phyloP scores from a whole-genome alignment of 768 basidiomycete genomes.

The Asterophora lycoperdoides region DNA sequence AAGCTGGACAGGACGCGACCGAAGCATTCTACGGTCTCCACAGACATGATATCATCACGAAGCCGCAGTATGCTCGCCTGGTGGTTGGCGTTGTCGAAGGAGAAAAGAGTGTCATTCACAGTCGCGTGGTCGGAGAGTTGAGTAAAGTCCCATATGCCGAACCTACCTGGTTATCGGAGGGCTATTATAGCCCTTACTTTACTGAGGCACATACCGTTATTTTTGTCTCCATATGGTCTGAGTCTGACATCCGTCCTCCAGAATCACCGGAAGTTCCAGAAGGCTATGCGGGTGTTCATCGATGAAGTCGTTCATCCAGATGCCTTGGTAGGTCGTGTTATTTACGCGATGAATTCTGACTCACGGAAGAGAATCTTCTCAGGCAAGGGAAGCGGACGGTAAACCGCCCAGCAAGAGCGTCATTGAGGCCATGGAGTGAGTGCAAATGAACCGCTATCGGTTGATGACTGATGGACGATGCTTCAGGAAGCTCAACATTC shows the following conservation, averaged over 20 bases:
- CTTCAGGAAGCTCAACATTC: constrained; percentile 59
- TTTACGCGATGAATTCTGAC: not conserved
- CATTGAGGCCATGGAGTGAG: constrained; percentile 69
- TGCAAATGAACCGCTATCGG: constrained; percentile 31
- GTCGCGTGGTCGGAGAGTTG: constrained; percentile 55
- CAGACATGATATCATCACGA: constrained; percentile 78
- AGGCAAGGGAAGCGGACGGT: constrained; percentile 82
- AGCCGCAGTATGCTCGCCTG: constrained; percentile 73
- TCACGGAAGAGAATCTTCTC: constrained; percentile 32
- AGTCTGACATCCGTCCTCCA: constrained; percentile 25
- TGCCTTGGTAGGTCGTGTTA: constrained; percentile 32
- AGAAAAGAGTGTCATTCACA: constrained; percentile 56
- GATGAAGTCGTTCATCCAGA: constrained; percentile 67
- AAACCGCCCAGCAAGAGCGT: constrained; percentile 78
- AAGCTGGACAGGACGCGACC: constrained; percentile 87
- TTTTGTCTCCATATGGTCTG: constrained; percentile 17
- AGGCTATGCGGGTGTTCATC: constrained; percentile 62
- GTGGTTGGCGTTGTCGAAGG: constrained; percentile 73
- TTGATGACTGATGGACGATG: constrained; percentile 25
- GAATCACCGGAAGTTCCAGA: constrained; percentile 62
- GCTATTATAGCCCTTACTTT: constrained; percentile 76
- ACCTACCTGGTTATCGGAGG: constrained; percentile 69
- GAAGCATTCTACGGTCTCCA: constrained; percentile 91
- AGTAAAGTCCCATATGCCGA: constrained; percentile 89
- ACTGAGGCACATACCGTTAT: constrained; percentile 52